These are phyloP conservation scores for Wallacemonas sp. DNA, from an alignment of 208 protist genomes.

Conservation along the genomic window DNA sequence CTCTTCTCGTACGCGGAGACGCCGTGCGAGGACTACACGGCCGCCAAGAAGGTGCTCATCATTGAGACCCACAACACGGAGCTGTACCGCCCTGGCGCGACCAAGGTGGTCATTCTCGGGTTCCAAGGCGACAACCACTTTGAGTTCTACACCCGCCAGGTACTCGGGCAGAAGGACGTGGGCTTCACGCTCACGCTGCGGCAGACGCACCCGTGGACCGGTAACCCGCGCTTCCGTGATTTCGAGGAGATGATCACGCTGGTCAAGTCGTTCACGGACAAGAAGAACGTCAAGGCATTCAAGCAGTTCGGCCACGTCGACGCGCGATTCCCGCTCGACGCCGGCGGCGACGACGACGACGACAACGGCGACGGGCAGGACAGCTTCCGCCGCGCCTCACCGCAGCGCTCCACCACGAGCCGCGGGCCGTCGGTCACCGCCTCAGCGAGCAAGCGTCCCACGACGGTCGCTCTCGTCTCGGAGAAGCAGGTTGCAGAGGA, in stretches of 20 bases:
- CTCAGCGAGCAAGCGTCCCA: not conserved
- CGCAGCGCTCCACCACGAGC: not conserved
- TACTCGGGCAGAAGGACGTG: conserved; percentile 53
- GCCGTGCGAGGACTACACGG: conserved; percentile 53
- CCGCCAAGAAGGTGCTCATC: conserved; percentile 69
- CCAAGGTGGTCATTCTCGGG: conserved; percentile 71
- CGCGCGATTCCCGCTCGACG: not conserved
- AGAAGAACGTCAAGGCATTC: conserved; percentile 68
- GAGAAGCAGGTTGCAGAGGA: conserved; percentile 21
- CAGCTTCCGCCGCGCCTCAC: conserved; percentile 1
- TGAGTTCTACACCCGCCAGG: conserved; percentile 83
- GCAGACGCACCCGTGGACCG: conserved; percentile 88
- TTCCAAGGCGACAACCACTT: conserved; percentile 75
- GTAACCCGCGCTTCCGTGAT: conserved; percentile 85
- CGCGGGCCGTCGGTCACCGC: not conserved
- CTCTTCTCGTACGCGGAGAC: conserved; percentile 79
- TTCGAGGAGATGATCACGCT: conserved; percentile 85
- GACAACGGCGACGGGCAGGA: conserved; percentile 18
- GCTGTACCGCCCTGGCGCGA: conserved; percentile 59
- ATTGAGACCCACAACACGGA: conserved; percentile 78
- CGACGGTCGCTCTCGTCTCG: not conserved
- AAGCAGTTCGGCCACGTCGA: conserved; percentile 59
- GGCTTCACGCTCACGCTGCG: conserved; percentile 70
- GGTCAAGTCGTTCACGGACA: conserved; percentile 80
- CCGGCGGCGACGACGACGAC: conserved; percentile 13